Conservation (phyloP, 371 early-diverging fungal genomes). For the Apophysomyces variabilis region DNA sequence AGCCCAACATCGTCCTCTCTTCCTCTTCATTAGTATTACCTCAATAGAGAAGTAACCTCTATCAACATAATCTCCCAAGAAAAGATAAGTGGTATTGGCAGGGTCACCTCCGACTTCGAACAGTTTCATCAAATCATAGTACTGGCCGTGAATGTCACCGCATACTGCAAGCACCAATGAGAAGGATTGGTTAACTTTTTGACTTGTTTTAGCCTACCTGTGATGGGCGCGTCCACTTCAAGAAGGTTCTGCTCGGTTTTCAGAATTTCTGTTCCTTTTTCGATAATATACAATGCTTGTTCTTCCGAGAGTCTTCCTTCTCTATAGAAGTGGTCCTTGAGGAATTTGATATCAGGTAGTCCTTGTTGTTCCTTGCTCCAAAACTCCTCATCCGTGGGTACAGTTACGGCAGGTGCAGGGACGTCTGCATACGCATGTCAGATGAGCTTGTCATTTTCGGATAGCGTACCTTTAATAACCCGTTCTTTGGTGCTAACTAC, state of each 20-base stretch:
- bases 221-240: slow-evolving; percentile 90
- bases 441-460: slow-evolving; percentile 5
- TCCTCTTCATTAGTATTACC: slow-evolving; percentile 33
- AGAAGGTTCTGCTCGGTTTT: slow-evolving; percentile 84
- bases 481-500: slow-evolving; percentile 78
- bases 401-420: slow-evolving; percentile 54
- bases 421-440: slow-evolving; percentile 46
- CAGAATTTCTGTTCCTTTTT: slow-evolving; percentile 74
- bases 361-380: slow-evolving; percentile 67
- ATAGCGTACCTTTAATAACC: slow-evolving; percentile 66
- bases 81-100: slow-evolving; percentile 85
- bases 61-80: slow-evolving; percentile 98
- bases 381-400: slow-evolving; percentile 59
- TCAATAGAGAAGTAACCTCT: slow-evolving; percentile 95
- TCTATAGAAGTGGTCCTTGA: slow-evolving; percentile 86
- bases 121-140: slow-evolving; percentile 97
- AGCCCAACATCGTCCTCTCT: slow-evolving; percentile 1
- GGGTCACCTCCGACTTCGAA: slow-evolving; percentile 98
- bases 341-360: slow-evolving; percentile 79
- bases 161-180: slow-evolving; percentile 65
- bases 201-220: slow-evolving; percentile 51
- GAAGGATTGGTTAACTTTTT: neutral
- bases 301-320: slow-evolving; percentile 93
- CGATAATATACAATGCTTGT: slow-evolving; percentile 88
- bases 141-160: slow-evolving; percentile 99